Base-by-base conservation (phyloP, 768 basidiomycete species). In the Coprinopsis strossmayeri region DNA sequence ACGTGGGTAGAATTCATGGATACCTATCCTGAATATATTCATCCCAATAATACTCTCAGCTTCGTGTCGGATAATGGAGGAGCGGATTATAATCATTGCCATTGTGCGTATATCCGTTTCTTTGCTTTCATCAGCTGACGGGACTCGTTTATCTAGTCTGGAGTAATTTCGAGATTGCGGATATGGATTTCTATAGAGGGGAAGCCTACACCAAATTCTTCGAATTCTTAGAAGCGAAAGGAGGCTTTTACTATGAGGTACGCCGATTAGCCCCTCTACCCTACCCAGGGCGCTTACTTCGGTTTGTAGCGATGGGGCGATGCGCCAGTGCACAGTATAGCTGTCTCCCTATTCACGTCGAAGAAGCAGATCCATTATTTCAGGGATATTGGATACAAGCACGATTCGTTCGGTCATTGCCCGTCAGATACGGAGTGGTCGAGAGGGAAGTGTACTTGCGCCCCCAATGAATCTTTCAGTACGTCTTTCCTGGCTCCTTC, bases 211-310 rank as follows among this genome's bases (percentile, higher is more conserved):
- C 78, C 55, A 76, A 79, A 40, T 94, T 85, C 69, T 95, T 95
- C 57, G 79, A 89, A 24, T 77, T 79, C 61, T 75, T 95, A 28
- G 93, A 95, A 54, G 65, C 75, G 1, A 78, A 80, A 41, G 92
- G 92, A 34, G 92, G 92, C 2, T 92, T 94, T 66, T 93, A 93
- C 68, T 93, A 92, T 58, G 91, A 92, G 81, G 86, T 85, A 24
- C 10, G 69, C 17, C 50, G 5, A 30, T n/a, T 27, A 4, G 15
- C 17, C 40, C 30, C 35, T 9, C 24, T 9, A 9, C 17, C 40
- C 17, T 10, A 17, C 28, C n/a, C n/a, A n/a, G n/a, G n/a, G n/a
- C n/a, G n/a, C n/a, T n/a, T n/a, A n/a, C n/a, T n/a, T n/a, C n/a
- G n/a, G n/a, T n/a, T n/a, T n/a, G 5, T 17, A 87, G 77, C 74